Base-by-base conservation (phyloP, 2,329 filamentous ascomycete species). In the Paraphoma sp. region DNA sequence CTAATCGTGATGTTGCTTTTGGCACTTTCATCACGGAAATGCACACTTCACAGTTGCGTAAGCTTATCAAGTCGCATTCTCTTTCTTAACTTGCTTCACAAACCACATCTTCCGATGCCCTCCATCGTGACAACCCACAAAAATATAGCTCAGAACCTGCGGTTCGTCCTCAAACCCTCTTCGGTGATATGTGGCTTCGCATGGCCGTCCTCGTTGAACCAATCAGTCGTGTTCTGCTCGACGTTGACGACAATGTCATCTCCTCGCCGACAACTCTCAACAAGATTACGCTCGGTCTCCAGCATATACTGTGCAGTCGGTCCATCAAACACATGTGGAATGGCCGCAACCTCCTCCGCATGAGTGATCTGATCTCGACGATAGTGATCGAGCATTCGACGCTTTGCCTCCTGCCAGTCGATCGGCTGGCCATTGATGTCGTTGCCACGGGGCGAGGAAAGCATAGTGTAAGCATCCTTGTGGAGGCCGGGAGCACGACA, bases 391-490 rank as follows among this genome's bases (percentile, higher is more conserved):
- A 49, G 47, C 36, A 49, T 49, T 2, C 47, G 36, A n/a, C 28
- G 11, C 47, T 49, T 49, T 18, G 23, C 36, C 30, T 42, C 47
- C 42, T 42, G 47, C 47, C 47, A 49, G n/a, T 49, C 38, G 23
- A 49, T 49, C 7, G 47, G 47, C 5, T 18, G 11, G 14, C 47
- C 36, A 8, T 33, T 10, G 47, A 49, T 49, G 23, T 43, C 47
- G 36, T 16, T 3, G 6, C 47, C 47, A 11, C 47, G 47, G 3
- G 36, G 38, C 12, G 47, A 49, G 12, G 42, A 31, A 8, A 49
- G 38, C 47, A 49, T 49, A 10, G 47, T 49, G 47, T 49, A 49
- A 2, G 47, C 47, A n/a, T 49, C 47, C 36, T 38, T 38, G 38
- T 49, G 47, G 18, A n/a, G n/a, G 23, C n/a, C 6, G 12, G 47